Conservation (phyloP, 495 filamentous ascomycete genomes). For the Trichoderma erinaceum region DNA sequence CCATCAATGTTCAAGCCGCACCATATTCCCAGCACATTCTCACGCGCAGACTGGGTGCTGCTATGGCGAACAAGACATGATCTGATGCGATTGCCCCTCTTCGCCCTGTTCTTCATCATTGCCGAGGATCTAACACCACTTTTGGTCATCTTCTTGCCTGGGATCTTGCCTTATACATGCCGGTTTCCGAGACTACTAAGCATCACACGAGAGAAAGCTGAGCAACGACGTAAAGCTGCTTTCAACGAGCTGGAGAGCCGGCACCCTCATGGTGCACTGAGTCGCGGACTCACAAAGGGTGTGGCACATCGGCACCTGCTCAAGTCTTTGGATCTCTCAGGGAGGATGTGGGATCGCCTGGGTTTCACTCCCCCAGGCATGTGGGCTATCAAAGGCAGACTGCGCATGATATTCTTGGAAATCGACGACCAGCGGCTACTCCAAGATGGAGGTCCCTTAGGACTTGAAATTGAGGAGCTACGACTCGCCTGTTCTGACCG, state of each 20-base stretch:
- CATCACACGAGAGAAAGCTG: slow-evolving; percentile 44
- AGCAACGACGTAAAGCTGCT: slow-evolving; percentile 39
- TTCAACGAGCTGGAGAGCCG: slow-evolving; percentile 30
- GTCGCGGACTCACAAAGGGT: slow-evolving; percentile 15
- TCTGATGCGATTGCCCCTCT: slow-evolving; percentile 64
- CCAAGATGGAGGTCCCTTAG: slow-evolving; percentile 29
- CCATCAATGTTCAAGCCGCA: slow-evolving; percentile 39
- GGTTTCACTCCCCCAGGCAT: slow-evolving; percentile 22
- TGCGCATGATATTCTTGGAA: slow-evolving; percentile 51
- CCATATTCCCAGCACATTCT: slow-evolving; percentile 48
- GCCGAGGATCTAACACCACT: slow-evolving; percentile 84
- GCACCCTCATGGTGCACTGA: not conserved
- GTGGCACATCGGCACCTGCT: slow-evolving; percentile 38
- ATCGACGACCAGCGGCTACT: slow-evolving; percentile 32
- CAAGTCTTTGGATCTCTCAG: slow-evolving; percentile 27
- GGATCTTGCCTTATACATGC: slow-evolving; percentile 70
- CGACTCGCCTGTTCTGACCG: slow-evolving; percentile 37
- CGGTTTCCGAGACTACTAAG: slow-evolving; percentile 68
- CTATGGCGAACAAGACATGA: slow-evolving; percentile 61
- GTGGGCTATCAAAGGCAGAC: slow-evolving; percentile 11
- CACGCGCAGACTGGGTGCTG: slow-evolving; percentile 36
- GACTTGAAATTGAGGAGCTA: slow-evolving; percentile 37
- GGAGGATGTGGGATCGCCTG: slow-evolving; percentile 28
- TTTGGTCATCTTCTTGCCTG: slow-evolving; percentile 57
- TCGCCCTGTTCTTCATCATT: slow-evolving; percentile 62